Evolutionary conservation across 371 early-diverging fungal genomes (phyloP).

Genomic region (Coemansia sp.): DNA sequence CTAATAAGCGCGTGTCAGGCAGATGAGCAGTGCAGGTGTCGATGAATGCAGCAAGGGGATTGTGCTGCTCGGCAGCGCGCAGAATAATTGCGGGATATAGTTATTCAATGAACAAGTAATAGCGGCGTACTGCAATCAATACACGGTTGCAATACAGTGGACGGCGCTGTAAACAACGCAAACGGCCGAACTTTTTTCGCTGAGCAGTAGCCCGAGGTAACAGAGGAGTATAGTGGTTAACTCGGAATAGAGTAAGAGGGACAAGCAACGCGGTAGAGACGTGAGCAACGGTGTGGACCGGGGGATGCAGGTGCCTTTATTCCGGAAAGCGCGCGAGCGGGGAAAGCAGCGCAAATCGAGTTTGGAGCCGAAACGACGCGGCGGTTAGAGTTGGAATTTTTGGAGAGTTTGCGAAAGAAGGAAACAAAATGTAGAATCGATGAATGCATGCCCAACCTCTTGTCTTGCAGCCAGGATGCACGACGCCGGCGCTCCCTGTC

Average conservation of each 20-base stretch:
- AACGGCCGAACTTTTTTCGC: not conserved
- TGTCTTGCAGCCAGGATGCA: slow-evolving; percentile 10
- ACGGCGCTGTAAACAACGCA: slow-evolving; percentile 7
- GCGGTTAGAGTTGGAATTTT: not conserved
- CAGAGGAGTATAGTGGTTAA: not conserved
- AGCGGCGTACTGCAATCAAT: slow-evolving; percentile 8
- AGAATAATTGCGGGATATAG: not conserved
- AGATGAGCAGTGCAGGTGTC: not conserved
- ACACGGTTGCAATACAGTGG: not conserved
- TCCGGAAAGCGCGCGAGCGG: slow-evolving; percentile 1
- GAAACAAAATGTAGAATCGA: slow-evolving; percentile 1
- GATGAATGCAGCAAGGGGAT: slow-evolving; percentile 7
- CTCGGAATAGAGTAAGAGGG: not conserved
- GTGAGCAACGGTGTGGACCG: not conserved
- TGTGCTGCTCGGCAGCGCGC: slow-evolving; percentile 6
- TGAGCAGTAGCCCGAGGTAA: not conserved
- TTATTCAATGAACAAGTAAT: not conserved
- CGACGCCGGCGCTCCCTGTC: slow-evolving; percentile 2
- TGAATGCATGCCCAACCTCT: not conserved
- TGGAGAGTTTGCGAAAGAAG: not conserved
- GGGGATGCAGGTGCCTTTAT: not conserved
- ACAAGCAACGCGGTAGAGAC: not conserved
- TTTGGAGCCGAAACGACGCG: not conserved
- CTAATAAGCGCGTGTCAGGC: slow-evolving; percentile 8
- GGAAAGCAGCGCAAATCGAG: not conserved